These are phyloP conservation scores for Brassica carinata DNA, from an alignment of 345 rosid species.

Conservation along the genomic window DNA sequence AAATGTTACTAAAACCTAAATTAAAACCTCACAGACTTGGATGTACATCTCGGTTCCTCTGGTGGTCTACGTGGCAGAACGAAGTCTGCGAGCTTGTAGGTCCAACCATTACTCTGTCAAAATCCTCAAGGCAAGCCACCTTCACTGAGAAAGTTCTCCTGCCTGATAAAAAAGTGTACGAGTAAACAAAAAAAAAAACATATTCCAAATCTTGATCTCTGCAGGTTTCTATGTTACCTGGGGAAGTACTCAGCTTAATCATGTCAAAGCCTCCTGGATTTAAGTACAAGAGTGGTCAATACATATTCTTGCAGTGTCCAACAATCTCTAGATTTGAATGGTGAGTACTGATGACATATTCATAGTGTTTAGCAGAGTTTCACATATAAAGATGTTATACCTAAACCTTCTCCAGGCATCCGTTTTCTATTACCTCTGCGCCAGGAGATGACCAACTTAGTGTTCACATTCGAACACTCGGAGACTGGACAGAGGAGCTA, in stretches of 20 bases:
- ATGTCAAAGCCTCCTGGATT: slow-evolving; percentile 94
- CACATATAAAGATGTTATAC: slow-evolving; percentile 9
- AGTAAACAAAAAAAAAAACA: not conserved
- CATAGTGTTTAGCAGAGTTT: not conserved
- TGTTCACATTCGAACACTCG: slow-evolving; percentile 85
- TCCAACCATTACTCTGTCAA: slow-evolving; percentile 73
- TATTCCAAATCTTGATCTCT: slow-evolving; percentile 18
- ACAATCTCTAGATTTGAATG: slow-evolving; percentile 83
- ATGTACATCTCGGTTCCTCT: slow-evolving; percentile 82
- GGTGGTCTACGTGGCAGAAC: slow-evolving; percentile 74
- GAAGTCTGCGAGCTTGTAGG: slow-evolving; percentile 75
- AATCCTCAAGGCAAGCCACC: slow-evolving; percentile 60
- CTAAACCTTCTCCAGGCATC: slow-evolving; percentile 64
- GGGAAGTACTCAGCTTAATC: slow-evolving; percentile 75
- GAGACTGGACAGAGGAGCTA: slow-evolving; percentile 95
- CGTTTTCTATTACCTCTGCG: slow-evolving; percentile 92
- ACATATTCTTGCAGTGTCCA: slow-evolving; percentile 89
- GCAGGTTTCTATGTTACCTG: slow-evolving; percentile 86
- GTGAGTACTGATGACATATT: slow-evolving; percentile 42
- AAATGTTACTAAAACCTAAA: not conserved
- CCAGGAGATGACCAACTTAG: slow-evolving; percentile 85
- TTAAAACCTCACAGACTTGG: slow-evolving; percentile 73
- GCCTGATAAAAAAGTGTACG: not conserved
- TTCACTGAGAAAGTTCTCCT: slow-evolving; percentile 6
- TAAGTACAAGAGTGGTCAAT: slow-evolving; percentile 93